Base-by-base conservation (phyloP, 208 protist species). In the Willaertia magna region DNA sequence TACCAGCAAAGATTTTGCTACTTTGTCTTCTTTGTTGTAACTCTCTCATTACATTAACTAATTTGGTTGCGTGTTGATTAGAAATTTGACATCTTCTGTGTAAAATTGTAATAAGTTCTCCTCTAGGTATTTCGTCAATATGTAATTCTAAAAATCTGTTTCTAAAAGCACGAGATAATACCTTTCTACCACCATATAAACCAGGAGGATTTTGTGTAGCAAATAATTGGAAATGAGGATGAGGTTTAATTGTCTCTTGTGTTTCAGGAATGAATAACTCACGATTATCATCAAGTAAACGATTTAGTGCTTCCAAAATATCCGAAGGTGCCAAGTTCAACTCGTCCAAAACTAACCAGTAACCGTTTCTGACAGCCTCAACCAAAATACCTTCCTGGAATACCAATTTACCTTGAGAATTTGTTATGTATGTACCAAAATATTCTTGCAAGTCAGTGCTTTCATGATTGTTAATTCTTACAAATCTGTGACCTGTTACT, bases 401-500 rank as follows among this genome's bases (percentile, higher is more conserved):
- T 12, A 94, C 92, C 9, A 99, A 93, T 87, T 96, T 95, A 18
- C 98, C 98, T 42, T 94, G 86, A 52, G 95, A 93, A 89, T 98
- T 95, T 3, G 97, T 94, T 49, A 98, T 93, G 89, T 99, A 99
- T 82, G 93, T 91, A 43, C 99, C 99, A 43, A 99, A 87, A 92
- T 99, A 99, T 89, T 99, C 99, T 89, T 98, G 96, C 39, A 99
- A 90, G 90, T 99, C 99, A 3, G 98, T 99, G 89, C 99, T 98
- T 90, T 99, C 98, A 90, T 99, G 99, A 93, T 99, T 99, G 92
- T 99, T 99, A 90, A 99, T 99, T 79, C 99, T 95, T 4, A 99
- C 95, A 90, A 99, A 98, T 22, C 91, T 92, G 91, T 99, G 97
- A 22, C 98, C 98, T 6, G 98, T 99, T 20, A 94, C 85, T 75